These are phyloP conservation scores for Corylus americana DNA, from an alignment of 306 rosid genomes.

Conservation along the genomic window DNA sequence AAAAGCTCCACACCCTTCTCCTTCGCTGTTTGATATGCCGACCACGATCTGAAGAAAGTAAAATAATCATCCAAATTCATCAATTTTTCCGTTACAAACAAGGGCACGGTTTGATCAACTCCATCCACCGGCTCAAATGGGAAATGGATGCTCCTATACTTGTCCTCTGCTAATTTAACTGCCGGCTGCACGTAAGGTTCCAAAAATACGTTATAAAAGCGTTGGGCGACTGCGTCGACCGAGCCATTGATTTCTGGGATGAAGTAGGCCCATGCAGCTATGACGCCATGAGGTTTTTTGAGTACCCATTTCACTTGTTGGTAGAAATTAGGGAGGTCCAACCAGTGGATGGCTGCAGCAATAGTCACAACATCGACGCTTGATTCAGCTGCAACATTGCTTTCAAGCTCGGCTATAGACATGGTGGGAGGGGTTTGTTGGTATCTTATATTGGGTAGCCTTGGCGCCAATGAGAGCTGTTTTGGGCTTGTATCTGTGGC, in stretches of 20 bases:
- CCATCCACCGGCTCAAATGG: constrained; percentile 73
- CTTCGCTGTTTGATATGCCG: constrained; percentile 76
- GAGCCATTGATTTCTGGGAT: constrained; percentile 44
- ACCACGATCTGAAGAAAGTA: constrained; percentile 59
- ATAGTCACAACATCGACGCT: constrained; percentile 65
- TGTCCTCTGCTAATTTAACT: constrained; percentile 45
- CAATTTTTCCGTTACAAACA: constrained; percentile 49
- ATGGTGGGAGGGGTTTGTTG: constrained; percentile 52
- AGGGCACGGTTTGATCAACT: constrained; percentile 57
- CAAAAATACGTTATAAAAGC: constrained; percentile 17
- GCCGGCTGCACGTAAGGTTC: constrained; percentile 57
- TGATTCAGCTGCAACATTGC: constrained; percentile 43
- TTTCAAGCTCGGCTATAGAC: constrained; percentile 51
- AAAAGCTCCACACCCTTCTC: constrained; percentile 73
- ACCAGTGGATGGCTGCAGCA: constrained; percentile 82
- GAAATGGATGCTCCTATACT: constrained; percentile 58
- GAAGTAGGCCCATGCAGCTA: constrained; percentile 77
- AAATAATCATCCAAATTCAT: constrained; percentile 55
- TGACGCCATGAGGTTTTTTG: constrained; percentile 68
- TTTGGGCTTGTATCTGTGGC: constrained; percentile 72
- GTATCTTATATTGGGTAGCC: constrained; percentile 58
- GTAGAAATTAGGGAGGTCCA: constrained; percentile 65
- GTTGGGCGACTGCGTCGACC: constrained; percentile 42
- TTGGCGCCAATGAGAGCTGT: constrained; percentile 54
- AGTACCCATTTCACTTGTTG: constrained; percentile 53